Evolutionary conservation across 2,329 filamentous ascomycete species (phyloP).

Genomic region (Pestalotiopsis sp.): DNA sequence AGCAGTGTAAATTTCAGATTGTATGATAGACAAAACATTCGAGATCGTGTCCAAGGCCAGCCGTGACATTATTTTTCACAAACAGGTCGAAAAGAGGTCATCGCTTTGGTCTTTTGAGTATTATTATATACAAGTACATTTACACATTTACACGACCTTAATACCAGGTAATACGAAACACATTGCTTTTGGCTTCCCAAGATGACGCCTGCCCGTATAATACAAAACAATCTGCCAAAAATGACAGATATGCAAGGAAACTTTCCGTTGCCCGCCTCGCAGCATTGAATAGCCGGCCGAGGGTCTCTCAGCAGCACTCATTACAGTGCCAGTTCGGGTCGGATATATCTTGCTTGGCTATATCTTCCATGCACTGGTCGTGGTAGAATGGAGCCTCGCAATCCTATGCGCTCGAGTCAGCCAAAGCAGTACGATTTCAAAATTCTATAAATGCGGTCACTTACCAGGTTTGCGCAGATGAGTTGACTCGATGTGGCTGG

Average conservation of each 20-base stretch:
- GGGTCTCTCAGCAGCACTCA: constrained; percentile 29
- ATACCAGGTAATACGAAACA: too few species aligned
- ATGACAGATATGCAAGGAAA: not conserved
- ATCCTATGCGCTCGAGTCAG: constrained; percentile 32
- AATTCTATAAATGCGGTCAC: constrained; percentile 17
- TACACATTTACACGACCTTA: too few species aligned
- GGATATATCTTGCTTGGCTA: constrained; percentile 37
- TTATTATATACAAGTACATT: too few species aligned
- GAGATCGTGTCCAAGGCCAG: not conserved
- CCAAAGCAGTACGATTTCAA: constrained; percentile 8
- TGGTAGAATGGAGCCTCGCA: constrained; percentile 51
- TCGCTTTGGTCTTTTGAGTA: too few species aligned
- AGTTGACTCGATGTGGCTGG: constrained; percentile 45
- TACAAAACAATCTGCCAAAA: too few species aligned
- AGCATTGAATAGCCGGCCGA: not conserved
- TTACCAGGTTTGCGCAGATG: constrained; percentile 53
- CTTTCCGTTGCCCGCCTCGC: not conserved
- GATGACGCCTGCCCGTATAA: too few species aligned
- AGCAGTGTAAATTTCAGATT: not conserved
- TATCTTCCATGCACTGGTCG: constrained; percentile 42
- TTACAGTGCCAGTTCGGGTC: constrained; percentile 47
- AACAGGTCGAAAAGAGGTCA: too few species aligned
- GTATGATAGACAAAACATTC: not conserved
- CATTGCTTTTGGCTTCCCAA: too few species aligned
- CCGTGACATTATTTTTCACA: not conserved